Percentiles rank a stretch among this genome's conserved stretches.
Conservation (phyloP, 495 filamentous ascomycete species). For the Hypoxylon lenormandii region DNA sequence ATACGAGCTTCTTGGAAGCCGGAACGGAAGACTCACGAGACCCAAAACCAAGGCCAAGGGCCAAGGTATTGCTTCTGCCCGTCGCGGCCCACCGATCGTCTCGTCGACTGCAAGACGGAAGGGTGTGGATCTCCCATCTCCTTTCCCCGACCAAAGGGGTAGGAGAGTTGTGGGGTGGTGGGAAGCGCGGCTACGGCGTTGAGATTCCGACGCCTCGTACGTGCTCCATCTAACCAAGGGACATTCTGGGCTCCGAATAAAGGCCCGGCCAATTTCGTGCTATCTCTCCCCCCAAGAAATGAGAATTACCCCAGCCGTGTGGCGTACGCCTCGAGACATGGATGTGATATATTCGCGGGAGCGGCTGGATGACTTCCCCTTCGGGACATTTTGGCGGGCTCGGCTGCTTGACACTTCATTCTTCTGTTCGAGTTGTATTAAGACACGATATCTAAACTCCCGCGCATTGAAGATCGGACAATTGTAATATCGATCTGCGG, state of each 20-base stretch:
- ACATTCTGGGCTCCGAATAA: conserved; percentile 8
- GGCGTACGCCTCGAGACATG: conserved; percentile 32
- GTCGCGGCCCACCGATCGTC: conserved; percentile 23
- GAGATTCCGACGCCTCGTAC: conserved; percentile 43
- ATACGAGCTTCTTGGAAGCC: conserved; percentile 41
- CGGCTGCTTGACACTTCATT: conserved; percentile 10
- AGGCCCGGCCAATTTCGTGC: conserved; percentile 23
- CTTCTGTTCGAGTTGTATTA: conserved; percentile 4
- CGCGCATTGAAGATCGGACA: conserved; percentile 26
- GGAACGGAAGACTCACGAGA: neutral
- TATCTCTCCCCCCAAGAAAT: conserved; percentile 24
- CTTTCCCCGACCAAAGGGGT: conserved; percentile 6
- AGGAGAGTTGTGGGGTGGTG: conserved; percentile 17
- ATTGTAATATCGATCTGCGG: conserved; percentile 41
- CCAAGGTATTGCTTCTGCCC: conserved; percentile 12
- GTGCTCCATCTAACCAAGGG: conserved; percentile 20
- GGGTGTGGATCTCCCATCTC: conserved; percentile 18
- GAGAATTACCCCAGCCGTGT: conserved; percentile 16
- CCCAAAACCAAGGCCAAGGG: conserved; percentile 15
- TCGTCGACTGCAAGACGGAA: conserved; percentile 31
- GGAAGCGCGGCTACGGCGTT: conserved; percentile 28
- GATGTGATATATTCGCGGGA: conserved; percentile 22
- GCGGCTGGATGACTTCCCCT: conserved; percentile 8
- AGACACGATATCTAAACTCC: neutral
- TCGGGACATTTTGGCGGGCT: conserved; percentile 10